Evolutionary conservation across 208 protist species (phyloP).

Genomic region (Leishmania aethiopica): DNA sequence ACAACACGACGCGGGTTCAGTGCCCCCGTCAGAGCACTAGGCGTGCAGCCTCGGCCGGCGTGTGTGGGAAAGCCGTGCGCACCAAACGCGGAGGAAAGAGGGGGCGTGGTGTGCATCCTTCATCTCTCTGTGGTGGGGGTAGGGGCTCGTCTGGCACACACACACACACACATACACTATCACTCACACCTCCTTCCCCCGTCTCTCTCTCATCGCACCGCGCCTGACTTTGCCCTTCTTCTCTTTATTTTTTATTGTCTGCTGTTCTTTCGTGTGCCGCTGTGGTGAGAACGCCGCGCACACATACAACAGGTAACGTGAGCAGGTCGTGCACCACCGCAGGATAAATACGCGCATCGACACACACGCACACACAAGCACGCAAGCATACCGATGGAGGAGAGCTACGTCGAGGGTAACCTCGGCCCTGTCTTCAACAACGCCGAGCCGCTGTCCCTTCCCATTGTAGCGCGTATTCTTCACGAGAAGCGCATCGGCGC

Average conservation of each 20-base stretch:
- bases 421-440: constrained; percentile 72
- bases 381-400: constrained; percentile 34
- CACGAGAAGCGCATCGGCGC: constrained; percentile 39
- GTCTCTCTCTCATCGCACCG: background rate
- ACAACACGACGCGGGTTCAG: background rate
- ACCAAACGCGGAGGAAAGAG: background rate
- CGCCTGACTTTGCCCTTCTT: background rate
- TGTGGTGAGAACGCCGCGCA: background rate
- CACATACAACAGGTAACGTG: background rate
- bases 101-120: background rate
- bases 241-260: no score
- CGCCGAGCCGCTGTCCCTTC: constrained; percentile 74
- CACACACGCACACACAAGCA: background rate
- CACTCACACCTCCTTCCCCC: background rate
- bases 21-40: background rate
- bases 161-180: no score
- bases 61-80: background rate
- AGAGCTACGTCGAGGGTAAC: constrained; percentile 81
- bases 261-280: background rate
- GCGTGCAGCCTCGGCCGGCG: background rate
- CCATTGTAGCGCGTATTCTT: constrained; percentile 64
- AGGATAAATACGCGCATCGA: background rate
- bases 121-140: background rate
- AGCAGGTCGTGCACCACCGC: background rate
- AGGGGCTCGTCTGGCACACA: background rate